A percentile compares a stretch with the other conserved stretches of the same genome.
Evolutionary conservation across 192 early-diverging fungal genomes (phyloP).

Genomic region (Mortierella hygrophila): DNA sequence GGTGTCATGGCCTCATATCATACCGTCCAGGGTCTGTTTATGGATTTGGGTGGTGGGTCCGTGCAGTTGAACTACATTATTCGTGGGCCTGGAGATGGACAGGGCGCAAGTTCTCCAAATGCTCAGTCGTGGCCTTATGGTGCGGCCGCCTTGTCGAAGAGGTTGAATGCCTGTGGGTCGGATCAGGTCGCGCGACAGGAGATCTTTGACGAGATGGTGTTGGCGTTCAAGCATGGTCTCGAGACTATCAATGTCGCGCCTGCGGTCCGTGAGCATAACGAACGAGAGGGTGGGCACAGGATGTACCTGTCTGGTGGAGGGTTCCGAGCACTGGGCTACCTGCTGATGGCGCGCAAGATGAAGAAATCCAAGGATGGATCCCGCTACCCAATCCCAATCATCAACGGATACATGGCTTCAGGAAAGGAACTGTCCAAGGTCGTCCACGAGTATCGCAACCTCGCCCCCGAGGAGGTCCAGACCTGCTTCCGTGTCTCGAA

Average conservation of each 20-base stretch:
- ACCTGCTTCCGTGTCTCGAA: constrained; percentile 64
- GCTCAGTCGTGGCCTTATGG: constrained; percentile 66
- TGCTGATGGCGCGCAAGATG: constrained; percentile 62
- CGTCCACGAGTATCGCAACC: constrained; percentile 50
- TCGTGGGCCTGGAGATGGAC: constrained; percentile 33
- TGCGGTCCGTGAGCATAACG: constrained; percentile 17
- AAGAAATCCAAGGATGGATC: constrained; percentile 20
- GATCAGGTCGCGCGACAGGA: constrained; percentile 29
- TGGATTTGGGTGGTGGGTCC: constrained; percentile 70
- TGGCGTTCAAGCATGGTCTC: constrained; percentile 44
- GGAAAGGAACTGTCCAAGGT: constrained; percentile 54
- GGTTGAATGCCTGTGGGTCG: constrained; percentile 47
- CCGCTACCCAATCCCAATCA: constrained; percentile 66
- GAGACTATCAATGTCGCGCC: constrained; percentile 41
- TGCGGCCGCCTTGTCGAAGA: constrained; percentile 60
- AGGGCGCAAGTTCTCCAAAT: constrained; percentile 36
- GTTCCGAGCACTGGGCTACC: constrained; percentile 66
- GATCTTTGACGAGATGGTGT: constrained; percentile 56
- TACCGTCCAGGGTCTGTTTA: constrained; percentile 63
- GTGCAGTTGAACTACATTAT: constrained; percentile 69
- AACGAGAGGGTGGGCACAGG: constrained; percentile 50
- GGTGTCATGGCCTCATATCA: constrained; percentile 68
- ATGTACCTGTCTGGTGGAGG: constrained; percentile 69
- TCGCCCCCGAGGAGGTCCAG: constrained; percentile 48
- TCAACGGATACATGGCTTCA: constrained; percentile 65